Evolutionary conservation across 2,329 filamentous ascomycete species (phyloP), one percentile per base, ranked within the genome.

Genomic region (Zymoseptoria crescenta): DNA sequence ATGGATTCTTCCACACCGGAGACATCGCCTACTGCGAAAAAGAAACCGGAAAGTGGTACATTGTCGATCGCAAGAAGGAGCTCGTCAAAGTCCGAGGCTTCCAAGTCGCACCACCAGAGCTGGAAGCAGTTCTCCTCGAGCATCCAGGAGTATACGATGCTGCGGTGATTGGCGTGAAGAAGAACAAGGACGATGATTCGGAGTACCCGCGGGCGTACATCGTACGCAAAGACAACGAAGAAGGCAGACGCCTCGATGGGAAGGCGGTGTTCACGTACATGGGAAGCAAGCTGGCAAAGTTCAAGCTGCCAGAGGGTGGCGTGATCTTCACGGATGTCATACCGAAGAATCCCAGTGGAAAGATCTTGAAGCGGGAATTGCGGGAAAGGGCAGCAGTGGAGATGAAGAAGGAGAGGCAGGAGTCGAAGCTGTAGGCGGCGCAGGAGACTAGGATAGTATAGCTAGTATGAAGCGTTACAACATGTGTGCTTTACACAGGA

Each of bases 101-200:
- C 61, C 89, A 93, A 83, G 89, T 94, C 21, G 88, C 89, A 0
- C 89, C 89, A 0, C 89, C 89, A 1, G 89, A 94, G 70, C 82
- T 94, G 1, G 89, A 94, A 74, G 86, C 87, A 1, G 87, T 91
- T 67, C 79, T 94, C 5, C 82, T 94, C 10, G 81, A 84, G 0
- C 89, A 93, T 70, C 83, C 86, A 0, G 79, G 80, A 7, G 88
- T 94, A 13, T 82, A 83, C 45, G 89, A 94, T 73, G 88, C 85
- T 64, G 85, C 89, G 13, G 89, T 94, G 6, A 90, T 94, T 64
- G 85, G 86, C n/a, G 78, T 91, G 0, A 87, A 85, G 0, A 83
- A 86, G 61, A 82, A 83, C 5, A 71, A 75, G 8, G 52, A 59
- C 8, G 54, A 57, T 16, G 80, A 83, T 0, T 83, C 83, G 24